phyloP scores from a whole-genome alignment of 306 rosid genomes.

The Calophaca sinica region DNA sequence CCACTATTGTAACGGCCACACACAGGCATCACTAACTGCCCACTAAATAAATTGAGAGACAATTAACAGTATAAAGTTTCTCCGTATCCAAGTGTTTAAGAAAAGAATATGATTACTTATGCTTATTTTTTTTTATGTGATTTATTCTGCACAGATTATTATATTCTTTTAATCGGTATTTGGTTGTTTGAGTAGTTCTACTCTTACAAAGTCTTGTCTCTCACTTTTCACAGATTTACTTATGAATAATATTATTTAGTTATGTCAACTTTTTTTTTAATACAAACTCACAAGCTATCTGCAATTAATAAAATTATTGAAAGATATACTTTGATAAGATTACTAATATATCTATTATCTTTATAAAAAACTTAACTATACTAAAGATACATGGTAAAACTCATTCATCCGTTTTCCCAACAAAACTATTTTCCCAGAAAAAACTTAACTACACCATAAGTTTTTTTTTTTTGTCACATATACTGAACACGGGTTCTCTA shows the following conservation, averaged over 20 bases:
- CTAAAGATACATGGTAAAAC: too few species aligned
- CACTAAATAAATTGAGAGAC: not conserved
- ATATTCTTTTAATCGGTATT: not conserved
- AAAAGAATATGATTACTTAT: constrained; percentile 35
- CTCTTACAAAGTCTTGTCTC: not conserved
- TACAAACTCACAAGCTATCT: not conserved
- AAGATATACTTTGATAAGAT: not conserved
- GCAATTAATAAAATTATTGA: not conserved
- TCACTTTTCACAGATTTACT: not conserved
- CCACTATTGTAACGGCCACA: constrained; percentile 17
- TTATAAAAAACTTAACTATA: too few species aligned
- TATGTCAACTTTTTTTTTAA: not conserved
- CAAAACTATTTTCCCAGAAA: too few species aligned
- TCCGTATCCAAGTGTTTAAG: constrained; percentile 22
- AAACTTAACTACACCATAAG: too few species aligned
- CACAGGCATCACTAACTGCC: constrained; percentile 8
- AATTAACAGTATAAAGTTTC: constrained; percentile 11
- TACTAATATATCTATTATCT: not conserved
- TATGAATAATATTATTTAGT: not conserved
- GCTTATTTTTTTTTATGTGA: not conserved
- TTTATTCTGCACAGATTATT: not conserved
- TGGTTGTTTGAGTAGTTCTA: not conserved
- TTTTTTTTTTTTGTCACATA: too few species aligned
- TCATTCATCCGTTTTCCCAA: too few species aligned
- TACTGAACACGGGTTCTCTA: too few species aligned